Evolutionary conservation across 768 basidiomycete species (phyloP).

Genomic region (Tulasnella calospora): DNA sequence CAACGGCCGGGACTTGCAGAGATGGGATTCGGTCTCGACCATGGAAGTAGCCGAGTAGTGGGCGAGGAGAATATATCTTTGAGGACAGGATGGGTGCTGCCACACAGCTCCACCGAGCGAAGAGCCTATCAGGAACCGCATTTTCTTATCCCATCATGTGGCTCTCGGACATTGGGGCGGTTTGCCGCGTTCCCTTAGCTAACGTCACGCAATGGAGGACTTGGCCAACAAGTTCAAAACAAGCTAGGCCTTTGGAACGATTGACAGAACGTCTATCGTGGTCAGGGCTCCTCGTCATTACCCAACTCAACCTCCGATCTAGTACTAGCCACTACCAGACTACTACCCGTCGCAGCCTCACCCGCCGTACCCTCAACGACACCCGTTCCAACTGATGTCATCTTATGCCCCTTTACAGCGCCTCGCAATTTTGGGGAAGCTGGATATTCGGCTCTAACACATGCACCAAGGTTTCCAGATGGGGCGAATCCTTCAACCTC

Average conservation of each 20-base stretch:
- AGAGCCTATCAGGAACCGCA: no score
- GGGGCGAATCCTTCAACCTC: conserved; percentile 69
- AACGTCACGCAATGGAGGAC: neutral
- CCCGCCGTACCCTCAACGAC: neutral
- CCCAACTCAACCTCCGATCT: neutral
- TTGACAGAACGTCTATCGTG: neutral
- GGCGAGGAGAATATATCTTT: no score
- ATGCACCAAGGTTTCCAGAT: conserved; percentile 45
- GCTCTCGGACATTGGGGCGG: neutral
- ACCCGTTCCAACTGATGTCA: neutral
- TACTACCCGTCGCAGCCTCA: neutral
- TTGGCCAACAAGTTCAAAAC: conserved; percentile 2
- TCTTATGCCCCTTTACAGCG: conserved; percentile 46
- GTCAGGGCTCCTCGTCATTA: neutral
- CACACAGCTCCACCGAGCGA: no score
- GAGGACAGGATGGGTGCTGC: no score
- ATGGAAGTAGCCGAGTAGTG: no score
- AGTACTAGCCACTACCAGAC: neutral
- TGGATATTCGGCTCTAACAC: conserved; percentile 56
- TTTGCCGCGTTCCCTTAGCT: neutral
- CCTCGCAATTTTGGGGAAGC: conserved; percentile 67
- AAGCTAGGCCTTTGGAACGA: neutral
- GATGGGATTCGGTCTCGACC: no score
- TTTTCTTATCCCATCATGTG: neutral
- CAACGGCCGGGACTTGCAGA: no score